Evolutionary conservation across 371 early-diverging fungal genomes (phyloP), one percentile per base, ranked within the genome.

Genomic region (Syncephalis plumigaleata): DNA sequence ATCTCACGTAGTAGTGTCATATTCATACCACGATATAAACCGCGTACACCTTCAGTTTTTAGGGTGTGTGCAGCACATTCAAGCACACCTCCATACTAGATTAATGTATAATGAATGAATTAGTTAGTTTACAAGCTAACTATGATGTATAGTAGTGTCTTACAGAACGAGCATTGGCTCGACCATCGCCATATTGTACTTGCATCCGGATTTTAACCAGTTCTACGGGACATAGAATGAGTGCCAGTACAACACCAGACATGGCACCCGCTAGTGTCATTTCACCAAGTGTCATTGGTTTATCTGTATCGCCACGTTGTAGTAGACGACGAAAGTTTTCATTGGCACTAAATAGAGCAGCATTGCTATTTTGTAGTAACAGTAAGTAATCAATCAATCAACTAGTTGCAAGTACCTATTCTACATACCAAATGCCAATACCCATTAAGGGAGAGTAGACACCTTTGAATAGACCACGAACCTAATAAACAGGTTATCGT

Each of bases 181-280:
- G n/a, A n/a, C 31, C 31, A 31, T 31, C 31, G 31, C 31, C 31
- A 31, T 52, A 50, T 59, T 87, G 87, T 0, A 82, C 79, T 59
- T 90, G 90, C 39, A 90, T 60, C 51, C 77, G 79, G 55, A 90
- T 82, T 58, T 90, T 90, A 42, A 88, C 57, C 36, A 85, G 59
- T 51, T 90, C 90, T 31, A 89, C 75, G 9, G 89, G 91, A 48
- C 84, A 81, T 52, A 79, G 81, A 51, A 86, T 64, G 52, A 87
- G 81, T 1, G 88, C 66, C 71, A 84, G 87, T 45, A 81, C 84
- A 13, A 72, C 63, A 51, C 90, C 90, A 17, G 87, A 79, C 54
- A 86, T 60, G n/a, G 79, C 72, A 48, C 90, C 90, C 22, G 89
- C 80, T 17, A 71, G 38, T 24, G 74, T 73, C 44, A 79, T 71